Conservation (phyloP, 176 grass and related monocot species). For the Paspalum notatum region DNA sequence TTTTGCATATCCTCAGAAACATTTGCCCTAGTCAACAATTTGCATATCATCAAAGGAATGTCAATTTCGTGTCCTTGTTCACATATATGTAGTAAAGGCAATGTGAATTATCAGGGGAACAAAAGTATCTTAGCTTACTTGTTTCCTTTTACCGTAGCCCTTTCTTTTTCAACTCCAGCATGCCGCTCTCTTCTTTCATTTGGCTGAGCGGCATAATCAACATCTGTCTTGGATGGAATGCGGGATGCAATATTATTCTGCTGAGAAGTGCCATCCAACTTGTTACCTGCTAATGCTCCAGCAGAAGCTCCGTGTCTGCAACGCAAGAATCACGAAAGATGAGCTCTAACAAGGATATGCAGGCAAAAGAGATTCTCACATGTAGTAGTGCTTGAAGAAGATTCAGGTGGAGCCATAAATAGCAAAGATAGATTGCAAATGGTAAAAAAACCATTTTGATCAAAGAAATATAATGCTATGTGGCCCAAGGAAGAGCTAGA, state of each 20-base stretch:
- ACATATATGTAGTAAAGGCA: slow-evolving; percentile 29
- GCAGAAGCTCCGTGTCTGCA: slow-evolving; percentile 64
- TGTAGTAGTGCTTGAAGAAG: slow-evolving; percentile 6
- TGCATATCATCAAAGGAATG: slow-evolving; percentile 38
- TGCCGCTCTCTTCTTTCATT: slow-evolving; percentile 75
- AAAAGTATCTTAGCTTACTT: slow-evolving; percentile 57
- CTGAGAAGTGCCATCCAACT: slow-evolving; percentile 61
- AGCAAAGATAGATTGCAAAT: background rate
- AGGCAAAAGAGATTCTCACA: background rate
- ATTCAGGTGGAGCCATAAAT: background rate
- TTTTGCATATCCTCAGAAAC: slow-evolving; percentile 65
- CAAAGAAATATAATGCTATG: background rate
- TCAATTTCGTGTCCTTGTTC: slow-evolving; percentile 6
- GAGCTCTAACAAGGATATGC: background rate
- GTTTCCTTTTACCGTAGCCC: slow-evolving; percentile 66
- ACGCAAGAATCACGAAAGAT: slow-evolving; percentile 26
- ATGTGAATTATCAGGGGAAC: slow-evolving; percentile 9
- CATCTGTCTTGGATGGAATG: slow-evolving; percentile 54
- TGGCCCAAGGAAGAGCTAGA: background rate
- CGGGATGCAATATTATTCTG: slow-evolving; percentile 51
- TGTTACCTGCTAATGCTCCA: slow-evolving; percentile 56
- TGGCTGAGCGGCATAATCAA: slow-evolving; percentile 44
- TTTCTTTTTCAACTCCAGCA: slow-evolving; percentile 71
- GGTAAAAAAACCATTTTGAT: background rate
- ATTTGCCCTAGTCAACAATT: slow-evolving; percentile 47